These are phyloP conservation scores for Xylariaceae sp. DNA, from an alignment of 2,329 filamentous ascomycete species.

Conservation along the genomic window DNA sequence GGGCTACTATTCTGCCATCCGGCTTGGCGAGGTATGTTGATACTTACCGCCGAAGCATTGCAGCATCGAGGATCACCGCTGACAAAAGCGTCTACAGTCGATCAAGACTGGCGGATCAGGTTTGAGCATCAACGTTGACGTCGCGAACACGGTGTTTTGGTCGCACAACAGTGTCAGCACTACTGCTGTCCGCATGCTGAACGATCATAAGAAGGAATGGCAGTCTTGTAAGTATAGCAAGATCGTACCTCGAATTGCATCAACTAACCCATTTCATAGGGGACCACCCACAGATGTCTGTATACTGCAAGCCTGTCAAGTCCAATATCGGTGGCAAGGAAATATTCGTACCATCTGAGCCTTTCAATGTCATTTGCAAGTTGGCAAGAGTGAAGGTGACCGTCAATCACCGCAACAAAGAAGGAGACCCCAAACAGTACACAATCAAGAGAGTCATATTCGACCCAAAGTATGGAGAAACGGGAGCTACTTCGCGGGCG, in stretches of 20 bases:
- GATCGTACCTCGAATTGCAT: background rate
- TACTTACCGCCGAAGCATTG: background rate
- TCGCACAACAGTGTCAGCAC: conserved; percentile 35
- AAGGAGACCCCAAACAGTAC: conserved; percentile 46
- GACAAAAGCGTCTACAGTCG: conserved; percentile 22
- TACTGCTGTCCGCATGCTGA: conserved; percentile 23
- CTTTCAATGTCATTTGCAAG: conserved; percentile 51
- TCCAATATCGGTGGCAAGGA: conserved; percentile 5
- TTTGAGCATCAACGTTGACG: conserved; percentile 82
- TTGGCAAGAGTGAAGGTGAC: conserved; percentile 53
- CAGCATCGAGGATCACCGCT: too few species aligned
- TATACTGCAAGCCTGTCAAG: conserved; percentile 32
- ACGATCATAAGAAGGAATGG: conserved; percentile 22
- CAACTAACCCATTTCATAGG: conserved; percentile 19
- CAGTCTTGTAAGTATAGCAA: conserved; percentile 21
- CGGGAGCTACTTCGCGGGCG: conserved; percentile 46
- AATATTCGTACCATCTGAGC: conserved; percentile 38
- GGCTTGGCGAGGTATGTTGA: conserved; percentile 57
- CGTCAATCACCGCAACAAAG: conserved; percentile 49
- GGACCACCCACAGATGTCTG: conserved; percentile 21
- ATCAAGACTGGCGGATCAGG: conserved; percentile 46
- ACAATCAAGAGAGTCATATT: conserved; percentile 49
- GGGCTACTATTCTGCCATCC: conserved; percentile 82
- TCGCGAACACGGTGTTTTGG: conserved; percentile 92
- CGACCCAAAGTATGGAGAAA: conserved; percentile 34